Evolutionary conservation across 805 yeast species (phyloP), one percentile per base, ranked within the genome.

Genomic region (Lachancea fermentati): DNA sequence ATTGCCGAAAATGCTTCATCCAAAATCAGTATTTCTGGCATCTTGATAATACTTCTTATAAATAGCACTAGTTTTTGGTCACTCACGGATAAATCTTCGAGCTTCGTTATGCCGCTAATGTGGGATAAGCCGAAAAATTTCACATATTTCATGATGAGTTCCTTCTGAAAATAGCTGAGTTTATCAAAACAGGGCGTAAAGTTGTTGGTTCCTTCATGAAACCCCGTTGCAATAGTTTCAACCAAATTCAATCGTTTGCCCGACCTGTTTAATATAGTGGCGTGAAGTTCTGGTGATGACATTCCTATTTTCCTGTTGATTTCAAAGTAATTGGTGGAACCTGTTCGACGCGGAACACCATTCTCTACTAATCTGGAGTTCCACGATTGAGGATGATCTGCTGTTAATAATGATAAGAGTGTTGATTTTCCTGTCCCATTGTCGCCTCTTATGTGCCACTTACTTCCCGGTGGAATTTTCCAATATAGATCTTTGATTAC

Each of bases 371-470:
- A 71, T 16, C 73, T 76, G 4, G 77, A 72, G 49, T 78, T 81
- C 97, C 97, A 91, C 2, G 96, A 81, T 62, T 91, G 96, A 1
- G 98, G 98, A 58, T 91, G 98, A 52, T 91, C 98, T 3, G 95
- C 88, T 0, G 96, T 88, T 19, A 91, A 69, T 34, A 93, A 60
- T 2, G 97, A 78, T 12, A 93, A 62, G 17, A 91, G 63, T 0
- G 98, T 93, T 1, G 96, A 85, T 59, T 91, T 91, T 0, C 98
- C 98, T 0, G 94, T 74, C 1, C 98, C 98, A 50, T 93, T 91
- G 43, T 78, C 76, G 2, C 98, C 98, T 42, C 82, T 67, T 22
- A 91, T 71, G 56, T 93, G 94, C 95, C 97, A 87, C 53, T 76
- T 81, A 28, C 86, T 84, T 3, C 95, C 94, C 32, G 67, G 67